Evolutionary conservation across 805 yeast species (phyloP).

Genomic region (Diddensiella caesifluorescens): DNA sequence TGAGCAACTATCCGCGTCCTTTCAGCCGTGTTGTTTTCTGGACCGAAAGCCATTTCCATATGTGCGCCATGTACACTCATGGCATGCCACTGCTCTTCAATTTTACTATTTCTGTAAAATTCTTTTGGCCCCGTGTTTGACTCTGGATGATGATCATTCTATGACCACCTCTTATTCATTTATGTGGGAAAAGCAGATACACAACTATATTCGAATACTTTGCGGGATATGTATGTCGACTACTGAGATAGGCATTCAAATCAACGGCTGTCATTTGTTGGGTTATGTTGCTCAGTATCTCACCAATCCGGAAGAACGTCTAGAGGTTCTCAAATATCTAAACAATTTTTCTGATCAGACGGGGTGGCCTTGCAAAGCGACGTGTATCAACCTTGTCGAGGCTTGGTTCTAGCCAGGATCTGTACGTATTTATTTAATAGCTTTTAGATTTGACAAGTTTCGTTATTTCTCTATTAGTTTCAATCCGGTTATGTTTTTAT

Average conservation of each 20-base stretch:
- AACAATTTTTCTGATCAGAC: not conserved
- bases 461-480: too few relatives aligned
- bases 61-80: constrained; percentile 1
- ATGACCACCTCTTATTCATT: too few relatives aligned
- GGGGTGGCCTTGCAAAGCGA: constrained; percentile 5
- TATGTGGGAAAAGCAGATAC: not conserved
- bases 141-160: too few relatives aligned
- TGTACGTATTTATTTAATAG: too few relatives aligned
- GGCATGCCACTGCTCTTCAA: constrained; percentile 11
- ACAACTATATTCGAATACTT: not conserved
- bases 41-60: constrained; percentile 3
- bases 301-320: not conserved
- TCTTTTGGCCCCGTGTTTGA: not conserved
- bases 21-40: constrained; percentile 2
- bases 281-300: constrained; percentile 1
- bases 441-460: too few relatives aligned
- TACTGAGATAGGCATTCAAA: not conserved
- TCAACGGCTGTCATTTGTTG: constrained; percentile 1
- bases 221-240: constrained; percentile 8
- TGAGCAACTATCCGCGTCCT: constrained; percentile 1
- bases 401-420: too few relatives aligned
- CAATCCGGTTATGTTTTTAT: too few relatives aligned
- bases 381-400: too few relatives aligned
- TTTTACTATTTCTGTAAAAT: constrained; percentile 6
- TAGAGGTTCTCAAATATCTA: not conserved